Base-by-base conservation (phyloP, 306 rosid species). In the Quercus dentata region DNA sequence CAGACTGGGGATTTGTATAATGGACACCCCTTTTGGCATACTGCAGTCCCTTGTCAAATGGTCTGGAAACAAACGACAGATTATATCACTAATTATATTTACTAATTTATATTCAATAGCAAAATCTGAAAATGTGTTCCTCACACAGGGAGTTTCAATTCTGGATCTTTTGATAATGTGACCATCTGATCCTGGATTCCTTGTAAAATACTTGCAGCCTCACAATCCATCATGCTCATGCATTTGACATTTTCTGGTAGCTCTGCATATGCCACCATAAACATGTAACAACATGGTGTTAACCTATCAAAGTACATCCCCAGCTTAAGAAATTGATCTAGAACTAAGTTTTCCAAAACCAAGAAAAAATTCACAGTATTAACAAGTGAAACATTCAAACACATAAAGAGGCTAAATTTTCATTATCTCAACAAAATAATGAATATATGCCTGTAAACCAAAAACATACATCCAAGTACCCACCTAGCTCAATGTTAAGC, bases 21-120 rank as follows among this genome's bases (percentile, higher is more conserved):
- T 86, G 84, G 85, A 52, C 83, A 81, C 31, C 81, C 55, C 87
- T 84, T 85, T 87, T 86, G 73, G 98, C 92, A 82, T 90, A 91
- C 71, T 83, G 94, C 87, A 95, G 84, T 56, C 94, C 99, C 78
- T 77, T 91, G 87, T 92, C 91, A 81, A 92, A 95, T 69, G 97
- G 78, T 68, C 97, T 95, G 80, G 75, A 70, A 84, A 59, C 76
- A 82, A 79, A 82, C 23, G 35, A 69, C 20, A 44, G 8, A 65
- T 82, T 41, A 61, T 76, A 78, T 76, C 69, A 58, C 62, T 75
- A 69, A 25, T 71, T 64, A 49, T 55, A 76, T 35, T 19, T 10
- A 59, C 18, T 56, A 57, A 74, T 56, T 44, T 58, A 54, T 59
- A 69, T 69, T 75, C 71, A 58, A 74, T 33, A 75, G 44, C 23